Evolutionary conservation across 1,284 basidiomycete genomes (phyloP), one percentile per base, ranked within the genome.

Genomic region (Boletellus deceptivus): DNA sequence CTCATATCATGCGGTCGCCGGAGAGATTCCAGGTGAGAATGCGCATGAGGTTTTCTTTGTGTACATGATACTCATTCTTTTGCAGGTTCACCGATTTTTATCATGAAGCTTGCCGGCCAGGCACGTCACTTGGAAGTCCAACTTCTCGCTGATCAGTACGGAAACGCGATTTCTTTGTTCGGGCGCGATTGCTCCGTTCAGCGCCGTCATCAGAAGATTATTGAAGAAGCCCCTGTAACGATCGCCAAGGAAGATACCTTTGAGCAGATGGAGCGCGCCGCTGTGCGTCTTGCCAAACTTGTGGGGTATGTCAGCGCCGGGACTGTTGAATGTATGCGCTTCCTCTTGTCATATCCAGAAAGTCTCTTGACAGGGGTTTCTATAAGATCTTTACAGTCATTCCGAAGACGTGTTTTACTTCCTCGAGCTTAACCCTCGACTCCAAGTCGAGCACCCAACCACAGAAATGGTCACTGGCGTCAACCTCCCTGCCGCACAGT

Each of bases 381-480:
- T 46, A n/a, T 38, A 62, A 91, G 91, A 98, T 75, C 86, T 99
- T 38, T 99, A 99, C 76, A 97, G 89, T 59, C 93, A 93, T 59
- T 81, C 88, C 0, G 93, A 97, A 56, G 92, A 97, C 67, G 83
- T 86, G 33, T 99, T 98, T 76, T 91, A 91, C 74, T 99, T 99
- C 83, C 82, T 99, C 54, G 97, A 99, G 74, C 85, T 99, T 58
- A 99, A 99, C 74, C 97, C 97, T 41, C 96, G 97, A 83, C 87
- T 99, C 33, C 97, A 99, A 76, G 97, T 99, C 67, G 96, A 98
- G 77, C 95, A 97, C 70, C 97, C 97, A 17, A 99, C 97, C 17
- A 99, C 97, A 24, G 97, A 99, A 74, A 99, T 99, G 94, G 97
- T 99, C 31, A 89, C 91, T 8, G 96, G 97, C 18, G 96, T 99